Base-by-base conservation (phyloP, 2,329 filamentous ascomycete species). In the Aspergillus neotritici region DNA sequence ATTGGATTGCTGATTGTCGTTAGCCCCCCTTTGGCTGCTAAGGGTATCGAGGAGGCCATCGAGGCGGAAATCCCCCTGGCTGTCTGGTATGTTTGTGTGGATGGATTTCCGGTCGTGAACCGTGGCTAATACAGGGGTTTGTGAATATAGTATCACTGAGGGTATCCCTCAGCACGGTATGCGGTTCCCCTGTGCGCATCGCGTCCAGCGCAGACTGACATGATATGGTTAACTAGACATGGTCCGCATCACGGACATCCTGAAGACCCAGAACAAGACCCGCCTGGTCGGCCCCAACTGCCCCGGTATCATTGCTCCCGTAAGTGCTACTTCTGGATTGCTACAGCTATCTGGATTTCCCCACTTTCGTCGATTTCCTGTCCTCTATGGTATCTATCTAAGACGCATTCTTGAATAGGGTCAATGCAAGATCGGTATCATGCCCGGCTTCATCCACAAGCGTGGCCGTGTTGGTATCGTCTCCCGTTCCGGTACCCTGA, bases 401-500 rank as follows among this genome's bases (percentile, higher is more conserved):
- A 25, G 3, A 9, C 21, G 5, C 21, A 2, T 25, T 9, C 21
- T 25, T 25, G 7, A 25, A 16, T 60, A 82, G 74, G 93, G 91
- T 61, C 91, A 94, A 82, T 98, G 93, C 83, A 98, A 98, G 79
- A 97, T 98, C 66, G 93, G 93, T 67, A 98, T 98, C 76, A 97
- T 98, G 93, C 88, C 93, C 54, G 93, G 93, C 63, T 96, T 97
- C 80, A 97, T 98, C 76, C 93, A 98, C 83, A 97, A 97, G 82
- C 88, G 90, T 72, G 93, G 93, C 62, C 90, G 93, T 70, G 90
- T 98, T 67, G 93, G 93, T 66, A 97, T 98, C 70, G 93, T 98
- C 72, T 96, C 90, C 61, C 87, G 93, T 62, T 97, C 93, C 65
- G 93, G 93, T 64, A 98, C 93, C 58, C 83, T 98, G 53, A 98